Conservation (phyloP, 106 monocot genomes). For the Posidonia australis region DNA sequence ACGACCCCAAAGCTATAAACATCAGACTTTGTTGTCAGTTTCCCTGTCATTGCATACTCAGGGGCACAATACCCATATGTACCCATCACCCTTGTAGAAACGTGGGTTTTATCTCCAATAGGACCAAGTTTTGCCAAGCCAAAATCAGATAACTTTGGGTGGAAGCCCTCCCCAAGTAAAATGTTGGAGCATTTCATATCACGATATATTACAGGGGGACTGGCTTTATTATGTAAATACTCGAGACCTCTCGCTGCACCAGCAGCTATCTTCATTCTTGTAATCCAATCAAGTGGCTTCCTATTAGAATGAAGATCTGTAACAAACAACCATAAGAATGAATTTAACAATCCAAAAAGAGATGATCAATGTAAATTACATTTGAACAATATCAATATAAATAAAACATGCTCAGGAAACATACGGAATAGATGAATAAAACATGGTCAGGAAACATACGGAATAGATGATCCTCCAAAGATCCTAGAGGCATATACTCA, state of each 20-base stretch:
- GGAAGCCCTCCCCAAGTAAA: conserved; percentile 21
- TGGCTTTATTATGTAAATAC: conserved; percentile 22
- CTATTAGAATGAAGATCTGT: too few relatives aligned
- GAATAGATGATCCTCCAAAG: conserved; percentile 12
- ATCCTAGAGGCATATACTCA: conserved; percentile 14
- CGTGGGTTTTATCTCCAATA: conserved; percentile 27
- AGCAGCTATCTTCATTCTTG: conserved; percentile 31
- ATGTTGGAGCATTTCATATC: conserved; percentile 37
- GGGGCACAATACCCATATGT: conserved; percentile 24
- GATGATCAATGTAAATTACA: too few relatives aligned
- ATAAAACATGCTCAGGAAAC: too few relatives aligned
- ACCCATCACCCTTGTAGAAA: conserved; percentile 28
- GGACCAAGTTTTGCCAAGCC: conserved; percentile 35
- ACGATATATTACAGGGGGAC: conserved; percentile 29
- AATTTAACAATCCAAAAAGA: too few relatives aligned
- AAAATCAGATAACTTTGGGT: conserved; percentile 31
- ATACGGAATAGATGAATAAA: neutral
- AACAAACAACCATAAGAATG: too few relatives aligned
- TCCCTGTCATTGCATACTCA: conserved; percentile 20
- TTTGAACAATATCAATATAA: too few relatives aligned
- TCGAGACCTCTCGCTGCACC: conserved; percentile 30
- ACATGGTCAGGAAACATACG: neutral
- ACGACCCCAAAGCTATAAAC: conserved; percentile 25
- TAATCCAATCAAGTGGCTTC: conserved; percentile 24
- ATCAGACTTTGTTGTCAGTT: conserved; percentile 23